phyloP scores from a whole-genome alignment of 768 basidiomycete genomes.

The Russula olivacea region DNA sequence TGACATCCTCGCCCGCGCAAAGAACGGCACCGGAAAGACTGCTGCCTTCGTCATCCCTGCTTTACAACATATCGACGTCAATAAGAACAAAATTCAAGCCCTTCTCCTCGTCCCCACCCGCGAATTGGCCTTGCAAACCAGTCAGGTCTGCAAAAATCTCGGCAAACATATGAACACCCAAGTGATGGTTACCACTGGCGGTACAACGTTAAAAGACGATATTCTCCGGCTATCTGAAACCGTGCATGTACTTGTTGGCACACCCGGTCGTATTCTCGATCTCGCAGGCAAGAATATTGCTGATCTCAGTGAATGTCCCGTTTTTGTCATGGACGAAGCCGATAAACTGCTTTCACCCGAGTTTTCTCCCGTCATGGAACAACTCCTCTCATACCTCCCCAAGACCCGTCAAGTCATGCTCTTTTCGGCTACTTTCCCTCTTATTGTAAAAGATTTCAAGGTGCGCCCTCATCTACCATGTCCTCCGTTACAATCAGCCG shows the following conservation, averaged over 20 bases:
- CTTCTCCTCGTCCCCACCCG: conserved; percentile 97
- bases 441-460: conserved; percentile 99
- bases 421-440: conserved; percentile 97
- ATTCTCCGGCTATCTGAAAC: conserved; percentile 84
- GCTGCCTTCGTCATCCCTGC: conserved; percentile 98
- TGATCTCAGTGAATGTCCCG: conserved; percentile 88
- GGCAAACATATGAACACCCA: conserved; percentile 94
- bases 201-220: conserved; percentile 96
- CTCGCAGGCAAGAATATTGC: conserved; percentile 89
- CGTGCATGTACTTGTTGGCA: conserved; percentile 96
- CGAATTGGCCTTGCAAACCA: conserved; percentile 94
- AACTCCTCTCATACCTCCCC: conserved; percentile 81
- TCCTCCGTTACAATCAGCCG: conserved; percentile 18
- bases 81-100: conserved; percentile 86
- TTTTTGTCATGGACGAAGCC: conserved; percentile 99
- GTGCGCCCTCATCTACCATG: conserved; percentile 36
- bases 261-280: conserved; percentile 94
- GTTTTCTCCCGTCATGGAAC: conserved; percentile 98
- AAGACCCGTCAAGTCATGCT: conserved; percentile 93
- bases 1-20: conserved; percentile 91
- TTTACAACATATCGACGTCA: conserved; percentile 85
- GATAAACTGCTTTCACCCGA: conserved; percentile 97
- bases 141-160: conserved; percentile 97
- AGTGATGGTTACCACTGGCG: conserved; percentile 99
- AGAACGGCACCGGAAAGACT: conserved; percentile 97